Conservation (phyloP, 352 stramenopile genomes). For the Thraustotheca clavata region DNA sequence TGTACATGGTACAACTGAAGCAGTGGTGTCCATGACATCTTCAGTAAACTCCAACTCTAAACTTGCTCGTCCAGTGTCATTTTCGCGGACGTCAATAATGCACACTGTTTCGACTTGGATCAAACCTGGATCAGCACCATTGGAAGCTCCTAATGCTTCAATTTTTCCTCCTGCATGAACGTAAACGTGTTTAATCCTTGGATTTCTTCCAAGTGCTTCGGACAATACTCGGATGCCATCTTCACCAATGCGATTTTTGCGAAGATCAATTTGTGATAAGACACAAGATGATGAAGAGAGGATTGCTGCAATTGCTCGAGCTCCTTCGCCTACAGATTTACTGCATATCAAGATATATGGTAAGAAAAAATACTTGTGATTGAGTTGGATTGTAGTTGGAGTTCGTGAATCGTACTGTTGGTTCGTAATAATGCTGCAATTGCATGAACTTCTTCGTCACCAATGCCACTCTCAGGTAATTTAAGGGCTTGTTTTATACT, state of each 20-base stretch:
- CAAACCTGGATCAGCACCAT: constrained; percentile 44
- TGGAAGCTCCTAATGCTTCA: constrained; percentile 77
- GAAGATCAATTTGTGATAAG: constrained; percentile 85
- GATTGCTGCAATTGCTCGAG: constrained; percentile 87
- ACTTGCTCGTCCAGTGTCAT: constrained; percentile 27
- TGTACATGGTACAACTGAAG: background rate
- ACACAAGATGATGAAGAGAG: constrained; percentile 63
- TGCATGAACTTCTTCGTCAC: constrained; percentile 94
- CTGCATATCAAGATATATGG: background rate
- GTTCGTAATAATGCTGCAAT: constrained; percentile 90
- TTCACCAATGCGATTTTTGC: constrained; percentile 85
- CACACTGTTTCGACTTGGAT: constrained; percentile 91
- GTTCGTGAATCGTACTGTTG: constrained; percentile 83
- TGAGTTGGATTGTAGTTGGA: constrained; percentile 87
- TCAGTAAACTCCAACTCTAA: background rate
- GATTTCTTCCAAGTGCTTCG: constrained; percentile 89
- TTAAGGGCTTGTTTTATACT: constrained; percentile 38
- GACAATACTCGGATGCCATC: constrained; percentile 90
- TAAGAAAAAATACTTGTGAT: constrained; percentile 49
- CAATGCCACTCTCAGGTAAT: constrained; percentile 84
- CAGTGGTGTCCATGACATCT: constrained; percentile 18
- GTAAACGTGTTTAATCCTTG: constrained; percentile 92
- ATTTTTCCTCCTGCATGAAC: constrained; percentile 94
- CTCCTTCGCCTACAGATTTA: constrained; percentile 67
- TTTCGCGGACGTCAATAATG: constrained; percentile 91